Evolutionary conservation across 2,329 filamentous ascomycete genomes (phyloP).

Genomic region (Pezicula rhizophila): DNA sequence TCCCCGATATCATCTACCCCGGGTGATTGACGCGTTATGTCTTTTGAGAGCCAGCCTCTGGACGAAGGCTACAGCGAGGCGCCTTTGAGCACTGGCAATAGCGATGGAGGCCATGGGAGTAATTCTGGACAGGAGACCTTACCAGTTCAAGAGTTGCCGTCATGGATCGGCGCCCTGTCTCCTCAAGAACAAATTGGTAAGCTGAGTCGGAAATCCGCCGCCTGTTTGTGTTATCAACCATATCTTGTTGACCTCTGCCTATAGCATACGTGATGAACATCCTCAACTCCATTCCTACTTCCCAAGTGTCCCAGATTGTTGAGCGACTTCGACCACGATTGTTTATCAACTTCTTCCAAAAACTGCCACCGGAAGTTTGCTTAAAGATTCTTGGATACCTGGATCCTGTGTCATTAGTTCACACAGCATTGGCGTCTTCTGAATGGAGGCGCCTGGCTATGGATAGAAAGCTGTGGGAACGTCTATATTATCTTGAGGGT

Average conservation of each 20-base stretch:
- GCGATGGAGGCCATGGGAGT: too few species aligned
- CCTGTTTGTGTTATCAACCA: not conserved
- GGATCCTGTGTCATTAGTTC: constrained; percentile 72
- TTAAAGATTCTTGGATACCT: constrained; percentile 85
- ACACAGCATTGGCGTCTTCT: constrained; percentile 71
- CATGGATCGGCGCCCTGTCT: constrained; percentile 19
- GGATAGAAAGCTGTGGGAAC: constrained; percentile 82
- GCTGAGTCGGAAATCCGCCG: not conserved
- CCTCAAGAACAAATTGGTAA: constrained; percentile 23
- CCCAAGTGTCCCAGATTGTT: constrained; percentile 73
- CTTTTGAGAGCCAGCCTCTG: constrained; percentile 21
- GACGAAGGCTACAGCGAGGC: constrained; percentile 31
- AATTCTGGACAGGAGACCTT: not conserved
- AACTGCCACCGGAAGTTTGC: constrained; percentile 85
- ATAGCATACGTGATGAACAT: constrained; percentile 76
- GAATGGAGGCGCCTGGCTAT: constrained; percentile 76
- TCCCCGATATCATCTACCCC: too few species aligned
- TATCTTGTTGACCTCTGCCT: constrained; percentile 10
- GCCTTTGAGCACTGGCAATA: constrained; percentile 19
- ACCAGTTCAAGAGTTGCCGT: constrained; percentile 11
- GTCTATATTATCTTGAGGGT: constrained; percentile 76
- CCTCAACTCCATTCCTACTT: constrained; percentile 72
- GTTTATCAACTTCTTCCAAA: constrained; percentile 84
- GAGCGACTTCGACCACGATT: constrained; percentile 74
- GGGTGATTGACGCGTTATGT: constrained; percentile 6